phyloP scores from a whole-genome alignment of 208 protist species.

The Trypanosoma caninum region DNA sequence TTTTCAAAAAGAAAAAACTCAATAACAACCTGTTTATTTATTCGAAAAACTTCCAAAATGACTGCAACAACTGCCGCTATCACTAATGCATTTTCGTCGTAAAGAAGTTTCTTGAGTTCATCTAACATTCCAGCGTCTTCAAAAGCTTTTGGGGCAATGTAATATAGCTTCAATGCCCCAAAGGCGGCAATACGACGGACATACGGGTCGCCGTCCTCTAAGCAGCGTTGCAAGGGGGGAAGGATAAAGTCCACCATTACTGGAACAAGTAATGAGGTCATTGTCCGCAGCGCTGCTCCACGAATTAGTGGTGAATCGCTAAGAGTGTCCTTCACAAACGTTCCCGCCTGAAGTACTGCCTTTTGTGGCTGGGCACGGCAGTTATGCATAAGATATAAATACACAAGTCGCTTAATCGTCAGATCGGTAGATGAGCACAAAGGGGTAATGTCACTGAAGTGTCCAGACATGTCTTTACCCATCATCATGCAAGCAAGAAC shows the following conservation, averaged over 20 bases:
- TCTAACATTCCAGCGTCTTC: constrained; percentile 89
- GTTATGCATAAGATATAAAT: constrained; percentile 99
- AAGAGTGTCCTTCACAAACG: constrained; percentile 94
- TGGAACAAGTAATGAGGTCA: constrained; percentile 97
- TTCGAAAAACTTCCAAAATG: constrained; percentile 66
- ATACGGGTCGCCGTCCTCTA: constrained; percentile 97
- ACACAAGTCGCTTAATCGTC: constrained; percentile 98
- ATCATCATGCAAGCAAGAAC: constrained; percentile 98
- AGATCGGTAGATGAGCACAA: constrained; percentile 94
- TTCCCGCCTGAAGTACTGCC: constrained; percentile 97
- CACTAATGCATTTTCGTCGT: constrained; percentile 96
- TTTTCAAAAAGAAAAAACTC: constrained; percentile 47
- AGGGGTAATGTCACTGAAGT: constrained; percentile 95
- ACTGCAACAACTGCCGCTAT: constrained; percentile 95
- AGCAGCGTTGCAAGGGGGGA: constrained; percentile 90
- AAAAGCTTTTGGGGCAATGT: constrained; percentile 89
- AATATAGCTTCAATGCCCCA: constrained; percentile 97
- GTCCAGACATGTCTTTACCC: constrained; percentile 96
- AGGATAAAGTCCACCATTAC: constrained; percentile 97
- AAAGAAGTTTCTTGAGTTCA: constrained; percentile 87
- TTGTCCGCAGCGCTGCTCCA: constrained; percentile 97
- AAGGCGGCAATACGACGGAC: constrained; percentile 98
- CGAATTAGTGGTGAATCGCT: constrained; percentile 96
- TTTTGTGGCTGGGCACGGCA: constrained; percentile 96
- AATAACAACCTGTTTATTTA: constrained; percentile 30